Evolutionary conservation across 1,139 yeast genomes (phyloP).

Genomic region (Lodderomyces pseudojiufengensis): DNA sequence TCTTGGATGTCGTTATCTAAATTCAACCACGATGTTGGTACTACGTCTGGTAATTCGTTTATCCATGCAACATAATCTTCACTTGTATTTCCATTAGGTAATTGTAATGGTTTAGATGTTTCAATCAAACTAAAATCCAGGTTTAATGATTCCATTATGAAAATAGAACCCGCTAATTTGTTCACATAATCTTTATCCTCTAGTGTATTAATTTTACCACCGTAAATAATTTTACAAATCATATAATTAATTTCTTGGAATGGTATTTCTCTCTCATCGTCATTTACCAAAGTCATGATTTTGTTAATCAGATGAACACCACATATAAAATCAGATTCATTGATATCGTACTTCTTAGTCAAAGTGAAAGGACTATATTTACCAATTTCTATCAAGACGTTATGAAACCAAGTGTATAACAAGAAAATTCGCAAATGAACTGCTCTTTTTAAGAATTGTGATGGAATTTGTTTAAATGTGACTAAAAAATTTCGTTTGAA

Average conservation of each 20-base stretch:
- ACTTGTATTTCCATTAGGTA: constrained; percentile 47
- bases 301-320: constrained; percentile 44
- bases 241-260: constrained; percentile 54
- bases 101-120: constrained; percentile 23
- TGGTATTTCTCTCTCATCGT: constrained; percentile 33
- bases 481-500: constrained; percentile 49
- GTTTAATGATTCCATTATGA: constrained; percentile 25
- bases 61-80: constrained; percentile 52
- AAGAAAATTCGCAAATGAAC: constrained; percentile 50
- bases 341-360: constrained; percentile 59
- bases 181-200: constrained; percentile 39
- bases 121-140: constrained; percentile 30
- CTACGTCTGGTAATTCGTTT: constrained; percentile 48
- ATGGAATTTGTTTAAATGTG: constrained; percentile 29
- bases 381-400: constrained; percentile 55
- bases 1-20: constrained; percentile 23
- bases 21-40: constrained; percentile 65
- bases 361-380: constrained; percentile 66
- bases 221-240: constrained; percentile 60
- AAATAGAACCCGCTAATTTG: constrained; percentile 24
- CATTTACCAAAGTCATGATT: constrained; percentile 31
- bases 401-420: constrained; percentile 67
- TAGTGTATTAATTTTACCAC: constrained; percentile 61
- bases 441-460: constrained; percentile 25
- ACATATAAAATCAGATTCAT: constrained; percentile 67